These are phyloP conservation scores for Ploettnerulaceae sp. DNA, from an alignment of 2,329 filamentous ascomycete genomes.

Conservation along the genomic window DNA sequence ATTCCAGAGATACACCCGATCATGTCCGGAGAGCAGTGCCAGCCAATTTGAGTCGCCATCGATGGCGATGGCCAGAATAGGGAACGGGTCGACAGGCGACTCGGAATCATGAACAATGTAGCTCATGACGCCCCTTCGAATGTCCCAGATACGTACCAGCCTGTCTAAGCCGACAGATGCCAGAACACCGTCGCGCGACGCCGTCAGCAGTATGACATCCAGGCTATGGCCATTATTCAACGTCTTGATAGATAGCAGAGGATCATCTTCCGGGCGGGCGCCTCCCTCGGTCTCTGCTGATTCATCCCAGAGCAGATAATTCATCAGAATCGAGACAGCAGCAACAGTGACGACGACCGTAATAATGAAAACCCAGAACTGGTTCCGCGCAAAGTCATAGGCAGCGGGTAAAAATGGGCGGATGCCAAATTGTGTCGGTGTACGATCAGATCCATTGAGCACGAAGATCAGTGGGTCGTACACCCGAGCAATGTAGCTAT, in stretches of 20 bases:
- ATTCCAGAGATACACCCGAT: slow-evolving; percentile 59
- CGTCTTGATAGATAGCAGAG: slow-evolving; percentile 55
- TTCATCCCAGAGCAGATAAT: slow-evolving; percentile 64
- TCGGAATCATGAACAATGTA: slow-evolving; percentile 36
- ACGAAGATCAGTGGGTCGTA: slow-evolving; percentile 73
- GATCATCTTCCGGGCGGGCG: slow-evolving; percentile 40
- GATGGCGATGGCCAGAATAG: slow-evolving; percentile 58
- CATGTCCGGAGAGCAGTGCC: slow-evolving; percentile 57
- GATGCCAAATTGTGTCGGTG: slow-evolving; percentile 41
- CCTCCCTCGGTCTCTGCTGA: slow-evolving; percentile 44
- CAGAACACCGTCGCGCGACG: slow-evolving; percentile 59
- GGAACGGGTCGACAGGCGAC: slow-evolving; percentile 45
- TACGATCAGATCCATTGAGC: slow-evolving; percentile 61
- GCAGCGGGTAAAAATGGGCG: slow-evolving; percentile 51
- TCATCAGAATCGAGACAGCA: slow-evolving; percentile 65
- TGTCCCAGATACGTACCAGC: slow-evolving; percentile 60
- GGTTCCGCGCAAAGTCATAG: slow-evolving; percentile 63
- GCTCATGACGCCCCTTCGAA: slow-evolving; percentile 39
- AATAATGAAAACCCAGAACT: slow-evolving; percentile 54
- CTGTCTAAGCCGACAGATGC: slow-evolving; percentile 68
- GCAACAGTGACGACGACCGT: slow-evolving; percentile 59
- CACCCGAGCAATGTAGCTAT: slow-evolving; percentile 68
- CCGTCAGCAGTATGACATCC: slow-evolving; percentile 61
- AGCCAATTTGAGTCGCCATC: slow-evolving; percentile 61
- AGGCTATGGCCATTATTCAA: slow-evolving; percentile 60